Base-by-base conservation (phyloP, 2,329 filamentous ascomycete genomes). In the Penicillium palitans region DNA sequence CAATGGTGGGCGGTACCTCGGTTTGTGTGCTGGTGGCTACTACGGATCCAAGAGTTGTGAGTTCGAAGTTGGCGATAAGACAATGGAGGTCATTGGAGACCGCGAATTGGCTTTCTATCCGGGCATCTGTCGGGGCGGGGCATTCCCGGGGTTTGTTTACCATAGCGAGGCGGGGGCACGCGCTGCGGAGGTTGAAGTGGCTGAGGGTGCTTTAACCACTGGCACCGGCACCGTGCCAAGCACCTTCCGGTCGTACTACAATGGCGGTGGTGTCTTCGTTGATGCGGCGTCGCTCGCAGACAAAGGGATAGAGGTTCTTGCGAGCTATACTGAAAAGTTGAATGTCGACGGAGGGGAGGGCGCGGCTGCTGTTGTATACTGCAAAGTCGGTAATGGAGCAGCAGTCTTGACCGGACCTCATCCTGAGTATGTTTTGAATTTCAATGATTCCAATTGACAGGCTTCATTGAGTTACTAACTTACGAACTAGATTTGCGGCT, bases 21-120 rank as follows among this genome's bases (percentile, higher is more conserved):
- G 95, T 0, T 88, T 99, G 68, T 99, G 95, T 72, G 95, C 95
- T 2, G 95, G 95, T 6, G 95, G 90, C 12, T 99, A 99, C 77
- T 99, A 96, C 69, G 95, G 89, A 24, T 87, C 83, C 64, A 80
- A 82, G 40, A 83, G 82, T 62, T 97, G 93, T 71, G 95, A 99
- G 73, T 99, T 98, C 63, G 93, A 98, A 76, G 87, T 95, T 13
- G 91, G 92, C 2, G 87, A 95, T 70, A 84, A 83, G 64, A 82
- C 84, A 2, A 83, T 98, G 78, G 91, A 96, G 71, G 93, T 99
- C 3, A 79, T 96, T 29, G 95, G 95, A 0, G 83, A 87, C 46
- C 83, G 95, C 40, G 95, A 99, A 73, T 80, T 99, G 51, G 88
- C 79, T 0, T 97, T 99, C 78, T 99, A 90, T 70, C 92, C 93